phyloP scores from a whole-genome alignment of 805 yeast species.

The Ogataea pignaliae region DNA sequence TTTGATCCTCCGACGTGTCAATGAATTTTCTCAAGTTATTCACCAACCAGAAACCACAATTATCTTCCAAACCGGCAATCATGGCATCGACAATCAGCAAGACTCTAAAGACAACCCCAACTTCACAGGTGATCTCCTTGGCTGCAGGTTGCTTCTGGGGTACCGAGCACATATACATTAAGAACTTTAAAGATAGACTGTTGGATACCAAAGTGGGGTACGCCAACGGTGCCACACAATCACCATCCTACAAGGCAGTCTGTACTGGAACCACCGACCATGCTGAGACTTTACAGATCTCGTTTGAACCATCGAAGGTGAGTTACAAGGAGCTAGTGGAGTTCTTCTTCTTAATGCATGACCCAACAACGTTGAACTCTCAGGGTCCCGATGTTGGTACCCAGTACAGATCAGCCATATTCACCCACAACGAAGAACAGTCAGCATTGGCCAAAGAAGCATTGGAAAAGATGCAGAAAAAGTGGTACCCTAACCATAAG shows the following conservation, averaged over 20 bases:
- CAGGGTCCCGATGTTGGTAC: conserved; percentile 91
- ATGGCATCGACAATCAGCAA: conserved; percentile 17
- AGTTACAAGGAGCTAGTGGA: conserved; percentile 60
- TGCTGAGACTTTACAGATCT: conserved; percentile 82
- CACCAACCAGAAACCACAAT: neutral
- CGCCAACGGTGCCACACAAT: conserved; percentile 63
- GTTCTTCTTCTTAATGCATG: conserved; percentile 89
- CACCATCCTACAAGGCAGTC: conserved; percentile 67
- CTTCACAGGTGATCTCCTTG: conserved; percentile 50
- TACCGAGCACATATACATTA: conserved; percentile 76
- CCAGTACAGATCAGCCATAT: conserved; percentile 85
- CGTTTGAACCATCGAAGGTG: conserved; percentile 70
- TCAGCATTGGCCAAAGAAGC: conserved; percentile 33
- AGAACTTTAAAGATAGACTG: conserved; percentile 61
- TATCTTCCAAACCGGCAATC: neutral
- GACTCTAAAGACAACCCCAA: conserved; percentile 26
- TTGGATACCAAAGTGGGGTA: conserved; percentile 83
- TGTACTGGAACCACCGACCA: conserved; percentile 71
- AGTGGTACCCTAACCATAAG: conserved; percentile 67
- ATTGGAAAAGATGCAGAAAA: conserved; percentile 55
- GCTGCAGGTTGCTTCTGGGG: conserved; percentile 84
- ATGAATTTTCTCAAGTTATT: neutral
- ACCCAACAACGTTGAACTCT: conserved; percentile 77
- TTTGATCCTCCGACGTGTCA: neutral
- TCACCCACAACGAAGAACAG: conserved; percentile 54